These are phyloP conservation scores for Penicillium antarcticum DNA, from an alignment of 495 filamentous ascomycete genomes.

Conservation along the genomic window DNA sequence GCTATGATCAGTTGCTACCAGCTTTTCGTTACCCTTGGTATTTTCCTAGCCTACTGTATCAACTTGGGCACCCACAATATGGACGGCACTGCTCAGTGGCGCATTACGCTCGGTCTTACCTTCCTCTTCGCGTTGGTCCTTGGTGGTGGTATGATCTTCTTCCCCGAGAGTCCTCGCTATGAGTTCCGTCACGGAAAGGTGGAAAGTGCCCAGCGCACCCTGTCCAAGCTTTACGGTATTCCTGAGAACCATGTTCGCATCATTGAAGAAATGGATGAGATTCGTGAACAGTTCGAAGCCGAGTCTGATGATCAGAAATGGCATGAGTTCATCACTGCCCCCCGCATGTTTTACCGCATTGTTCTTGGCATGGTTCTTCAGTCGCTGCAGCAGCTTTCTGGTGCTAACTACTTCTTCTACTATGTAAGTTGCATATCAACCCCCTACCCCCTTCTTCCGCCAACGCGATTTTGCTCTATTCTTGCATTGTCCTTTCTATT, in stretches of 20 bases:
- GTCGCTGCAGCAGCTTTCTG: conserved; percentile 65
- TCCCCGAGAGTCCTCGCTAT: conserved; percentile 69
- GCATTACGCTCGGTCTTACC: conserved; percentile 74
- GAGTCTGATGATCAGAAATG: conserved; percentile 57
- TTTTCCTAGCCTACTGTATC: conserved; percentile 75
- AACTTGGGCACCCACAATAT: conserved; percentile 67
- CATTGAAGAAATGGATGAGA: conserved; percentile 63
- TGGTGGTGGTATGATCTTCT: conserved; percentile 65
- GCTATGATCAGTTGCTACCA: conserved; percentile 73
- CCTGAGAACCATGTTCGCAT: conserved; percentile 61
- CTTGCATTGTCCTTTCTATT: not conserved
- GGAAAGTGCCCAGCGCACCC: conserved; percentile 61
- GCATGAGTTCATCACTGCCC: conserved; percentile 67
- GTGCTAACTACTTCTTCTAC: conserved; percentile 77
- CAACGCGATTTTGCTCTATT: too few relatives aligned
- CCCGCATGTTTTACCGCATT: conserved; percentile 71
- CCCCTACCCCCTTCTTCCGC: not conserved
- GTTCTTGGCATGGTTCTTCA: conserved; percentile 66
- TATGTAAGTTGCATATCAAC: conserved; percentile 49
- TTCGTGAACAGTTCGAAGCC: conserved; percentile 55
- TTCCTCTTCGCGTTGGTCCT: conserved; percentile 73
- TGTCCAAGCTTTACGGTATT: conserved; percentile 70
- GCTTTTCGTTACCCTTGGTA: conserved; percentile 83
- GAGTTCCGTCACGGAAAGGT: conserved; percentile 62
- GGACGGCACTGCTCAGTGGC: conserved; percentile 58